Evolutionary conservation across 805 yeast species (phyloP).

Genomic region (Kluyveromyces wickerhamii): DNA sequence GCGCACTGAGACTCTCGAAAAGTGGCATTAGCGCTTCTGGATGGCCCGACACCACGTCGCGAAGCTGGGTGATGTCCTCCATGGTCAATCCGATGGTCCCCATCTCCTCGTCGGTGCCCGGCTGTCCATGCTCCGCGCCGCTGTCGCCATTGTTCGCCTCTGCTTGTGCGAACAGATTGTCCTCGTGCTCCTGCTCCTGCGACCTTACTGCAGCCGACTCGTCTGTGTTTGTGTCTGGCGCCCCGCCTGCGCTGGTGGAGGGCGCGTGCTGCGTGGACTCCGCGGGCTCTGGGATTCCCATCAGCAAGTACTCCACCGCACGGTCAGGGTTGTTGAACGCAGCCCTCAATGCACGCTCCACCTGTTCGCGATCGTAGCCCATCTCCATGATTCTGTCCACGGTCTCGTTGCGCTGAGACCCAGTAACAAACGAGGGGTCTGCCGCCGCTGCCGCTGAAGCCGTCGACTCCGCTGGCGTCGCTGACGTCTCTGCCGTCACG

Average conservation of each 20-base stretch:
- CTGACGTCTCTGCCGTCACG: conserved; percentile 22
- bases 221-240: conserved; percentile 10
- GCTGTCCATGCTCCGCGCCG: conserved; percentile 8
- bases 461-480: conserved; percentile 22
- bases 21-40: conserved; percentile 85
- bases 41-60: conserved; percentile 72
- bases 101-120: conserved; percentile 14
- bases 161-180: conserved; percentile 37
- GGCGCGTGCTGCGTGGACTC: conserved; percentile 26
- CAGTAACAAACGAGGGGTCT: conserved; percentile 64
- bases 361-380: conserved; percentile 89
- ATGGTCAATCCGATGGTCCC: conserved; percentile 38
- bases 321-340: conserved; percentile 97
- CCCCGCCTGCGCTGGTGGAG: conserved; percentile 14
- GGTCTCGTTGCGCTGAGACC: conserved; percentile 69
- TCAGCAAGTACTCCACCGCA: conserved; percentile 89
- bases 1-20: conserved; percentile 69
- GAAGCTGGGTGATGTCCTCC: conserved; percentile 48
- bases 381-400: conserved; percentile 82
- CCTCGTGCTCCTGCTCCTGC: conserved; percentile 28
- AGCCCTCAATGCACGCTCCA: conserved; percentile 84
- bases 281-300: conserved; percentile 74
- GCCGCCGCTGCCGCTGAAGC: conserved; percentile 21
- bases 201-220: conserved; percentile 18
- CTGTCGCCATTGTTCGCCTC: conserved; percentile 28